Conservation (phyloP, 306 rosid species). For the Malus sylvestris region DNA sequence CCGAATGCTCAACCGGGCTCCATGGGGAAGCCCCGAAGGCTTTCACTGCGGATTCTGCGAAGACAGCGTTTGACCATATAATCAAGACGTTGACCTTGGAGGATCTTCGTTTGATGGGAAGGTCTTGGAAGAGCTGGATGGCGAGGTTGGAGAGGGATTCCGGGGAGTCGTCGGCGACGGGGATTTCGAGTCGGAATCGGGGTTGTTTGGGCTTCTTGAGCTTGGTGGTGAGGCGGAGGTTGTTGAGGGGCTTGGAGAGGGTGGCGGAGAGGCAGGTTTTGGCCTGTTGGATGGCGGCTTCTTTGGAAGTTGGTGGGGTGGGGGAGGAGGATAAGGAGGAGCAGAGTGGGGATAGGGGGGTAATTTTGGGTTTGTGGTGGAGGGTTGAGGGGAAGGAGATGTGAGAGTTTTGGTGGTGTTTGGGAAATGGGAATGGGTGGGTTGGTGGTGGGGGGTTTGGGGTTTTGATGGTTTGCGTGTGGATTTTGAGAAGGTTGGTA, state of each 20-base stretch:
- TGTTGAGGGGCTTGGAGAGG: constrained; percentile 77
- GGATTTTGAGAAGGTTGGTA: constrained; percentile 34
- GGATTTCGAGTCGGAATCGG: constrained; percentile 66
- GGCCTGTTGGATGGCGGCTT: constrained; percentile 72
- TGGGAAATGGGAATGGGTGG: constrained; percentile 25
- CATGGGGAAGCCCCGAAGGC: constrained; percentile 41
- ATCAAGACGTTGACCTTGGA: constrained; percentile 37
- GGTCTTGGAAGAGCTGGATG: constrained; percentile 47
- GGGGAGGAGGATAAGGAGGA: constrained; percentile 33
- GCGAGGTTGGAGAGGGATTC: constrained; percentile 57
- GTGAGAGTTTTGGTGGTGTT: constrained; percentile 14
- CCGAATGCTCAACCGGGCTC: constrained; percentile 39
- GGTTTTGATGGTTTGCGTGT: constrained; percentile 18
- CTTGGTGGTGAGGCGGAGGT: constrained; percentile 52
- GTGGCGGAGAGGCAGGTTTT: constrained; percentile 63
- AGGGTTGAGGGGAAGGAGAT: constrained; percentile 20
- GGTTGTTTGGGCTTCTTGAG: constrained; percentile 68
- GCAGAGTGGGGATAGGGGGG: background rate
- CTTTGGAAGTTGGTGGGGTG: constrained; percentile 74
- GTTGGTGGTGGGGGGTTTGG: constrained; percentile 22
- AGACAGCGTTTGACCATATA: constrained; percentile 47
- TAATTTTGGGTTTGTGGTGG: constrained; percentile 25
- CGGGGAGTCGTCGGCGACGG: constrained; percentile 59
- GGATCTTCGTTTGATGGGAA: constrained; percentile 60
- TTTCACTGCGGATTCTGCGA: constrained; percentile 38